Conservation (phyloP, 768 basidiomycete genomes). For the Galerina sulciceps region DNA sequence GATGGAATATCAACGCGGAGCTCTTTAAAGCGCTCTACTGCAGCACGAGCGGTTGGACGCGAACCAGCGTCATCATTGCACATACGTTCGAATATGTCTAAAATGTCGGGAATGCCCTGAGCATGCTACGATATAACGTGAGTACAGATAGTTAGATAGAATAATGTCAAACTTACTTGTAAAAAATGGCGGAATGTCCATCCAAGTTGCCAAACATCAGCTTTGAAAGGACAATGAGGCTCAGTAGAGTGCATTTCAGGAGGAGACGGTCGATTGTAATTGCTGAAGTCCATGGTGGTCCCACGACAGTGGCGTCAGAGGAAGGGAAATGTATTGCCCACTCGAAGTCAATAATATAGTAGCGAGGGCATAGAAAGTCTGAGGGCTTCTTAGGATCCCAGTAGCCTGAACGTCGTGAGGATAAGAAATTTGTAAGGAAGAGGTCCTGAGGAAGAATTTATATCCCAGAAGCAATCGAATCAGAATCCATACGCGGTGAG, state of each 20-base stretch:
- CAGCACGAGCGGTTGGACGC: not conserved
- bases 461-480: not conserved
- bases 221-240: not conserved
- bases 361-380: not conserved
- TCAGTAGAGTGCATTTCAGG: not conserved
- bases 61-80: not conserved
- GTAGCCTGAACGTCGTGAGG: not conserved
- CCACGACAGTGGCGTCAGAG: not conserved
- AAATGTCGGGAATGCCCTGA: not conserved
- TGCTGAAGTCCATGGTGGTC: not conserved
- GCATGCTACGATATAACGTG: not conserved
- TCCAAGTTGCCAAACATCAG: not conserved
- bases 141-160: not conserved
- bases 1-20: not conserved
- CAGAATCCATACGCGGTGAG: not conserved
- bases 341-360: constrained; percentile 1
- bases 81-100: not conserved
- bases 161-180: not conserved
- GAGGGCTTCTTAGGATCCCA: too few relatives aligned
- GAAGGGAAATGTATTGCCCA: not conserved
- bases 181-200: not conserved
- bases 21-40: not conserved
- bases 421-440: not conserved
- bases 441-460: not conserved
- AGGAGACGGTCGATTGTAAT: not conserved